Conservation (phyloP, 148 eudicot genomes). For the Rhododendron kiyosumense region DNA sequence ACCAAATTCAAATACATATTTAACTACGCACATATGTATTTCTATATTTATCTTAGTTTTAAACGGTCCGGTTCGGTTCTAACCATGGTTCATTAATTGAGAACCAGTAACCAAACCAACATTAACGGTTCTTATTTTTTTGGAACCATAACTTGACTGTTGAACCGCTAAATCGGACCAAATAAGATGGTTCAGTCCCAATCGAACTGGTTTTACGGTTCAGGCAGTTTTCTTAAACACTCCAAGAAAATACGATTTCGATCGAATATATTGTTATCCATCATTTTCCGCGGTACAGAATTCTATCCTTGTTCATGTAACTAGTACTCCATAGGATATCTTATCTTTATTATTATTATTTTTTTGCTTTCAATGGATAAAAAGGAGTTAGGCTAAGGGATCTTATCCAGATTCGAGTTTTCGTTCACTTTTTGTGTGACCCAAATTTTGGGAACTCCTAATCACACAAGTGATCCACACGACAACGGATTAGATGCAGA, state of each 20-base stretch:
- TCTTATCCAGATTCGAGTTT: background rate
- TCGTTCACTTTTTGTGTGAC: background rate
- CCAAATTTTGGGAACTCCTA: background rate
- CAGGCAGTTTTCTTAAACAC: too few relatives aligned
- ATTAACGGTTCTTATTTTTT: too few relatives aligned
- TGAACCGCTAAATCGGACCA: too few relatives aligned
- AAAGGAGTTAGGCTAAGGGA: background rate
- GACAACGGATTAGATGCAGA: background rate
- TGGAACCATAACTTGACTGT: too few relatives aligned
- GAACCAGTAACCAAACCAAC: too few relatives aligned
- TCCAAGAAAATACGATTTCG: background rate
- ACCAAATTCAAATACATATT: too few relatives aligned
- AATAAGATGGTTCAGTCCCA: too few relatives aligned
- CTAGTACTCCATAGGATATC: background rate
- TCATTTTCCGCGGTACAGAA: background rate
- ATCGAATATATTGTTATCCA: background rate
- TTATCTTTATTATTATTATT: background rate
- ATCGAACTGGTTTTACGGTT: too few relatives aligned
- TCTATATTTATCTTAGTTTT: too few relatives aligned
- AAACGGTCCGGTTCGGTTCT: too few relatives aligned
- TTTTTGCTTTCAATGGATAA: background rate
- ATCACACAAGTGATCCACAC: background rate
- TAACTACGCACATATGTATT: too few relatives aligned
- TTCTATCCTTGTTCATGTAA: background rate
- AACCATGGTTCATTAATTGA: too few relatives aligned